These are phyloP conservation scores for Zalerion maritima DNA, from an alignment of 495 filamentous ascomycete genomes.

Conservation along the genomic window DNA sequence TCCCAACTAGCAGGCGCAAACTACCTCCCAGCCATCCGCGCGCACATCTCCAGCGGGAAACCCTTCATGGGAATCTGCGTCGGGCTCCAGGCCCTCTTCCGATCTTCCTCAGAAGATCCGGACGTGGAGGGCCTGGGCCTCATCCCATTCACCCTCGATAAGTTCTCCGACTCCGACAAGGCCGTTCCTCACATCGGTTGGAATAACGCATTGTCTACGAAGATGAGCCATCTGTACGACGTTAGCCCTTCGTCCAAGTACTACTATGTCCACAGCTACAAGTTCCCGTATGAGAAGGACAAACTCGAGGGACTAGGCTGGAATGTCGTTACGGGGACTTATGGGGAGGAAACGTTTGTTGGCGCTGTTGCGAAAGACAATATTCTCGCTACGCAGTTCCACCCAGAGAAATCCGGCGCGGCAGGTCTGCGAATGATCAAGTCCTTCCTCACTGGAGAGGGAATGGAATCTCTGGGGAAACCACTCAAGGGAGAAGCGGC, in stretches of 20 bases:
- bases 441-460: conserved; percentile 64
- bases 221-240: conserved; percentile 49
- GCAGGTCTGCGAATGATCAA: conserved; percentile 73
- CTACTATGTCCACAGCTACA: conserved; percentile 96
- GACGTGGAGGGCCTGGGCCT: conserved; percentile 56
- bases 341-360: conserved; percentile 82
- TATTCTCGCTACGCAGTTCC: conserved; percentile 86
- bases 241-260: conserved; percentile 74
- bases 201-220: conserved; percentile 60
- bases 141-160: conserved; percentile 53
- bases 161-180: conserved; percentile 65
- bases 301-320: conserved; percentile 66
- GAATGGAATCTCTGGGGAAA: conserved; percentile 24
- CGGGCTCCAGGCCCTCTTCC: conserved; percentile 79
- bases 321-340: conserved; percentile 74
- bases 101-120: conserved; percentile 64
- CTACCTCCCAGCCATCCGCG: conserved; percentile 62
- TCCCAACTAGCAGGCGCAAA: conserved; percentile 63
- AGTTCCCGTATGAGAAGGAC: conserved; percentile 56
- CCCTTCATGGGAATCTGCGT: conserved; percentile 98
- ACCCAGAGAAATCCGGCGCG: conserved; percentile 90
- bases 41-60: conserved; percentile 73
- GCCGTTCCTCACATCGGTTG: conserved; percentile 96
- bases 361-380: conserved; percentile 76
- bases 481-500: conserved; percentile 9